phyloP scores from a whole-genome alignment of 2,329 filamentous ascomycete genomes.

The Cryphonectria nitschkei region DNA sequence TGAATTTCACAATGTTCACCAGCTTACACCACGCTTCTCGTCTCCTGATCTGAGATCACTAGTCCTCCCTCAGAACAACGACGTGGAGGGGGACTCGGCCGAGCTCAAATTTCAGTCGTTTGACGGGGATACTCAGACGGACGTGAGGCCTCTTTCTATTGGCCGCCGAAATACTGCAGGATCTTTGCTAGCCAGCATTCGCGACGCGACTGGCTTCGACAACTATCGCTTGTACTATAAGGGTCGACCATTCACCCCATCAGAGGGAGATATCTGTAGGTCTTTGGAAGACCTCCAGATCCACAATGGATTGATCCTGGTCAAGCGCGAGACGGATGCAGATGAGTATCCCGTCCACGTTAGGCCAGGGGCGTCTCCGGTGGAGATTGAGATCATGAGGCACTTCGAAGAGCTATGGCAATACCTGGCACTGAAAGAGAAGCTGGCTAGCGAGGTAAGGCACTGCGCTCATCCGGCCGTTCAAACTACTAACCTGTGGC shows the following conservation, averaged over 20 bases:
- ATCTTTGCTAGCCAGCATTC: constrained; percentile 69
- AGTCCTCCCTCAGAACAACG: constrained; percentile 54
- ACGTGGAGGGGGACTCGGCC: constrained; percentile 65
- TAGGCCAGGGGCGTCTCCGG: constrained; percentile 56
- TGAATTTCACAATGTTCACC: constrained; percentile 68
- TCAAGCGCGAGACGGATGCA: constrained; percentile 61
- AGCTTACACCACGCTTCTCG: constrained; percentile 62
- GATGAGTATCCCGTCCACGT: constrained; percentile 48
- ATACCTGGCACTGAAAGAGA: constrained; percentile 75
- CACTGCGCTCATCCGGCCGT: background rate
- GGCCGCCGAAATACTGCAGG: constrained; percentile 72
- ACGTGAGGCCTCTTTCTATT: constrained; percentile 65
- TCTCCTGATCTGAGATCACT: constrained; percentile 60
- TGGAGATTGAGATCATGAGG: constrained; percentile 79
- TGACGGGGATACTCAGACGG: constrained; percentile 61
- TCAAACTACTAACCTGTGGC: constrained; percentile 29
- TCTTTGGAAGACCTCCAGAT: constrained; percentile 72
- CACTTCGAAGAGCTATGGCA: constrained; percentile 86
- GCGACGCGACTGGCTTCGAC: constrained; percentile 72
- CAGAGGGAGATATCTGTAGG: constrained; percentile 59
- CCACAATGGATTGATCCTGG: constrained; percentile 65
- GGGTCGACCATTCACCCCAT: constrained; percentile 67
- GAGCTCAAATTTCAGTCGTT: constrained; percentile 77
- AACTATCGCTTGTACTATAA: constrained; percentile 75
- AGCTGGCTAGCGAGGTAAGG: constrained; percentile 67